Evolutionary conservation across 2,329 filamentous ascomycete species (phyloP), one percentile per base, ranked within the genome.

Genomic region (Cladophialophora exuberans): DNA sequence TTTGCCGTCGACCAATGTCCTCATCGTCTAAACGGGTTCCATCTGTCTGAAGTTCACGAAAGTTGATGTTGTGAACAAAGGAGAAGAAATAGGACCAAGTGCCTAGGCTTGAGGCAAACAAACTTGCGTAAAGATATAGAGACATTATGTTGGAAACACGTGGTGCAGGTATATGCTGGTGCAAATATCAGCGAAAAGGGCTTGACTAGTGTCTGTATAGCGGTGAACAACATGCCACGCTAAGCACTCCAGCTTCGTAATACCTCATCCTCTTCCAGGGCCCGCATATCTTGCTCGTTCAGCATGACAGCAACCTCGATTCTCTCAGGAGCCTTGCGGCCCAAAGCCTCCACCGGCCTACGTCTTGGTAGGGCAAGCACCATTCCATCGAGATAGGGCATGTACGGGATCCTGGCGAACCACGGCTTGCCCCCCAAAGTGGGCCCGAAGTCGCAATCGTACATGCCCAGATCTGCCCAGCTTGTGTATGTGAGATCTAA

Each of bases 401-500:
- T 43, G 30, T 51, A 43, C 30, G 47, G 47, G 39, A 28, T 18
- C 20, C 36, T 41, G 20, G 28, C 36, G 20, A 43, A 43, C 23
- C 47, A 36, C 36, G 47, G 47, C 47, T 42, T 42, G 25, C 47
- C 47, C 13, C 47, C 47, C 43, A 51, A 51, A 51, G 15, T 51
- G 22, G 35, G 5, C 22, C 35, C 47, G 47, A 51, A 51, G 17
- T 51, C 36, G 47, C 47, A 51, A 35, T 51, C 47, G 47, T 43
- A 51, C 47, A 51, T 43, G 11, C 47, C 47, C 23, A 51, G 15
- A 17, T 51, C 30, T 30, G 47, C 47, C 47, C 47, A 51, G 35
- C 47, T 51, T 51, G 47, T 51, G 25, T 51, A 51, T 51, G 33
- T 42, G 26, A 51, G 36, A 22, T 51, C 47, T 28, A 51, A 33